These are phyloP conservation scores for Candida michaelii DNA, from an alignment of 805 yeast species.

Conservation along the genomic window DNA sequence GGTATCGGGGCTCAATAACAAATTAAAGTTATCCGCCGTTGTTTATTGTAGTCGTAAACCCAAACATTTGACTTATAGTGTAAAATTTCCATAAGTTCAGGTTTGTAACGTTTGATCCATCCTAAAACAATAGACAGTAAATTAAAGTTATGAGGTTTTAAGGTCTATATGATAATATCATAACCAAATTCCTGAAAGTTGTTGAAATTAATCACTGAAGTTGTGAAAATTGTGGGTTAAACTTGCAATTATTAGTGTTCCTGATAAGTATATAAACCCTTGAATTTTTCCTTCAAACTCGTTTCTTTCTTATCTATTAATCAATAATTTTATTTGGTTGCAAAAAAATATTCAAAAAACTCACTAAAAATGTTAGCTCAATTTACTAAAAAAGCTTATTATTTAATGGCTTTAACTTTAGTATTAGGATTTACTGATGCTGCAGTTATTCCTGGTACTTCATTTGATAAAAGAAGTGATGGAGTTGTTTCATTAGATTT, in stretches of 20 bases:
- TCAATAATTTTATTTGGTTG: neutral
- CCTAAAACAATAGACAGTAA: too few species aligned
- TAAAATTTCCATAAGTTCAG: neutral
- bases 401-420: conserved; percentile 9
- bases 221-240: too few species aligned
- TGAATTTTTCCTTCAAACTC: neutral
- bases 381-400: conserved; percentile 6
- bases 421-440: neutral
- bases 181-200: neutral
- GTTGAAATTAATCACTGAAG: too few species aligned
- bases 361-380: neutral
- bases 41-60: neutral
- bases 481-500: conserved; percentile 10
- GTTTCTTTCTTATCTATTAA: neutral
- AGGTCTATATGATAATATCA: neutral
- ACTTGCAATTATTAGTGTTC: too few species aligned
- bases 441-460: conserved; percentile 9
- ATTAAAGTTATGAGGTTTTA: neutral
- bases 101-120: neutral
- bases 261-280: neutral
- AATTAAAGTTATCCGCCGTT: neutral
- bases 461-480: conserved; percentile 10
- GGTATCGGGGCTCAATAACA: neutral
- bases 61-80: neutral
- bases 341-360: neutral